Conservation (phyloP, 1,139 yeast species). For the Nakaseomyces sp. region DNA sequence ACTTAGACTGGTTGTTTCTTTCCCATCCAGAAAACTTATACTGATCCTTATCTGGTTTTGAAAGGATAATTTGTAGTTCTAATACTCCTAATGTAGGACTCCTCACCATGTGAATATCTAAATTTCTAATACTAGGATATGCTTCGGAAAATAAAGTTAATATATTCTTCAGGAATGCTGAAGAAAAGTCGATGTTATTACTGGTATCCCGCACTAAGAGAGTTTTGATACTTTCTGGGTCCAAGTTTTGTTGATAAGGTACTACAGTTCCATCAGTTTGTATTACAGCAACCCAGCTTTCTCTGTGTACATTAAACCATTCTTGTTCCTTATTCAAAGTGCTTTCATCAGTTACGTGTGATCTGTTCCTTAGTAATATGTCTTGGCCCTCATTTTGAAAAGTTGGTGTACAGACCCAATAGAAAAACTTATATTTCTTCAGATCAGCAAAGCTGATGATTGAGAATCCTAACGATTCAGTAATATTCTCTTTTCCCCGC, state of each 20-base stretch:
- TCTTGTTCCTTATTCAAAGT: constrained; percentile 12
- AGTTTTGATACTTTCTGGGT: constrained; percentile 12
- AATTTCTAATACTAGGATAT: constrained; percentile 31
- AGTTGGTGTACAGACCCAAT: constrained; percentile 82
- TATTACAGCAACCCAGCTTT: constrained; percentile 28
- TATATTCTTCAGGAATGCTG: constrained; percentile 60
- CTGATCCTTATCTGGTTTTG: not conserved
- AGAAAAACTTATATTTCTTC: constrained; percentile 76
- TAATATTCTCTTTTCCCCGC: constrained; percentile 16
- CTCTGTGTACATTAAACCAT: constrained; percentile 15
- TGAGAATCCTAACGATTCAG: constrained; percentile 35
- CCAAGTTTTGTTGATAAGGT: constrained; percentile 13
- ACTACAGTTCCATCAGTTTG: constrained; percentile 17
- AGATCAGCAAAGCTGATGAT: constrained; percentile 75
- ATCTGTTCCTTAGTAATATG: not conserved
- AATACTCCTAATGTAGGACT: constrained; percentile 23
- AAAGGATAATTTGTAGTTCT: not conserved
- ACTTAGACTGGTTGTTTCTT: constrained; percentile 58
- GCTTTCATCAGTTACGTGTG: constrained; percentile 10
- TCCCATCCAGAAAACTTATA: constrained; percentile 79
- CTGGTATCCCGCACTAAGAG: constrained; percentile 60
- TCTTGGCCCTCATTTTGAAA: constrained; percentile 37
- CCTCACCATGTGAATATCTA: constrained; percentile 38
- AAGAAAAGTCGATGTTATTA: constrained; percentile 40
- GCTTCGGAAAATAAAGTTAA: constrained; percentile 44